Conservation (phyloP, 2,329 filamentous ascomycete genomes). For the Aspergillus carbonarius region DNA sequence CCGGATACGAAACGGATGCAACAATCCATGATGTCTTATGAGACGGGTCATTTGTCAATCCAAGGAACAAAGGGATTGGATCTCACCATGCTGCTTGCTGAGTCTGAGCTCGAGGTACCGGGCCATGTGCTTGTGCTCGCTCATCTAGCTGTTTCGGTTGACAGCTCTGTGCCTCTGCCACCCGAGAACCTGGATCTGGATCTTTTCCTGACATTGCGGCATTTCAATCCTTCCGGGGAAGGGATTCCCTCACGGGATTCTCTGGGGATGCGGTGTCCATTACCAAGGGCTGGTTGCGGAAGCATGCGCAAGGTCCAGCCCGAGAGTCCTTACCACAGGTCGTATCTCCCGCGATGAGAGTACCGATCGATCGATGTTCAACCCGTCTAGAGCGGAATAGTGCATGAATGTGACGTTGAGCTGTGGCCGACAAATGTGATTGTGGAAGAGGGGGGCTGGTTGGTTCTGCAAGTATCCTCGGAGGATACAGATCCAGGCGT, state of each 20-base stretch:
- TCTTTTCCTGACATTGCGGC: slow-evolving; percentile 54
- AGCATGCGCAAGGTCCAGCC: slow-evolving; percentile 48
- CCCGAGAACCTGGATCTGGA: slow-evolving; percentile 49
- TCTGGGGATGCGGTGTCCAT: slow-evolving; percentile 53
- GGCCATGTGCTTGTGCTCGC: slow-evolving; percentile 65
- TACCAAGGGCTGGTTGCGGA: slow-evolving; percentile 53
- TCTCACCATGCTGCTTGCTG: slow-evolving; percentile 16
- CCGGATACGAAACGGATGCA: background rate
- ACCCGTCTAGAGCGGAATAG: slow-evolving; percentile 46
- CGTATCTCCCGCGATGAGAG: slow-evolving; percentile 48
- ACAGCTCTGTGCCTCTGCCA: slow-evolving; percentile 25
- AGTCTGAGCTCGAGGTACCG: slow-evolving; percentile 58
- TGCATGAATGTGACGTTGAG: slow-evolving; percentile 49
- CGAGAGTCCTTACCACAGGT: slow-evolving; percentile 42
- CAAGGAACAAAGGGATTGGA: background rate
- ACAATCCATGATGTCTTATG: background rate
- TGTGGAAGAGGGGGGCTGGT: slow-evolving; percentile 10
- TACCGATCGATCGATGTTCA: slow-evolving; percentile 40
- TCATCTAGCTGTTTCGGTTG: slow-evolving; percentile 59
- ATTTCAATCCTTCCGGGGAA: slow-evolving; percentile 47
- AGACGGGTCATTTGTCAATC: background rate
- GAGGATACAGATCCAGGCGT: background rate
- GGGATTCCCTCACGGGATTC: slow-evolving; percentile 55
- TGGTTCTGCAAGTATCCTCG: background rate
- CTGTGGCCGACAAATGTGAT: slow-evolving; percentile 35